Evolutionary conservation across 192 early-diverging fungal species (phyloP).

Genomic region (Geranomyces michiganensis): DNA sequence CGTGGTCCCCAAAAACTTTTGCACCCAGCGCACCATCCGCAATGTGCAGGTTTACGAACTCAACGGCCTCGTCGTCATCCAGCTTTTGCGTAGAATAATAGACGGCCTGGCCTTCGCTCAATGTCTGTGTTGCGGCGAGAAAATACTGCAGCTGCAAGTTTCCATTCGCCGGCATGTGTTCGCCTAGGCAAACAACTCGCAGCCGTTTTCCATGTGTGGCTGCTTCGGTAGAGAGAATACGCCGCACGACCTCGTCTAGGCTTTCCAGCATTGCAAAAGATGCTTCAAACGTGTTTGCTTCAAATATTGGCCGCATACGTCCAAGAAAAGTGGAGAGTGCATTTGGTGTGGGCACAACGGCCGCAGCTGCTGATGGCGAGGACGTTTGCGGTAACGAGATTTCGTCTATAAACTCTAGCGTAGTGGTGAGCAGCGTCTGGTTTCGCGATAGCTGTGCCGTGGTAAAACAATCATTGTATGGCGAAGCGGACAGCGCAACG

Average conservation of each 20-base stretch:
- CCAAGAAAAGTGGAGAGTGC: slow-evolving; percentile 2
- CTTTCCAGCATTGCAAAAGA: neutral
- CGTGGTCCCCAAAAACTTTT: slow-evolving; percentile 13
- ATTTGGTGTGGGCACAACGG: no score
- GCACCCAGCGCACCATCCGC: slow-evolving; percentile 23
- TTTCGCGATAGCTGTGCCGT: slow-evolving; percentile 14
- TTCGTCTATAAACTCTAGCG: slow-evolving; percentile 5
- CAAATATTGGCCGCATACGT: slow-evolving; percentile 5
- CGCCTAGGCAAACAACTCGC: slow-evolving; percentile 17
- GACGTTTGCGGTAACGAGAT: neutral
- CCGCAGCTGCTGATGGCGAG: neutral
- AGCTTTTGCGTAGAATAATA: slow-evolving; percentile 25
- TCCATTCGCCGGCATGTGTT: slow-evolving; percentile 31
- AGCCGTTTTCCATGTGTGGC: slow-evolving; percentile 3
- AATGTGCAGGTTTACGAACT: slow-evolving; percentile 24
- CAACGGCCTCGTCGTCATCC: slow-evolving; percentile 18
- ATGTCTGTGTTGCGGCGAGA: slow-evolving; percentile 9
- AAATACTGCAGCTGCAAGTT: slow-evolving; percentile 29
- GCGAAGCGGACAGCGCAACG: neutral
- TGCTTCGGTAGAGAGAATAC: neutral
- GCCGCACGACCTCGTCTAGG: slow-evolving; percentile 7
- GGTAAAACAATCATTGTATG: neutral
- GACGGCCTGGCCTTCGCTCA: slow-evolving; percentile 20
- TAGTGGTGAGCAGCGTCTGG: slow-evolving; percentile 4
- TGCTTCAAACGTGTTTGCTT: slow-evolving; percentile 16